These are phyloP conservation scores for Nothophytophthora sp. DNA, from an alignment of 352 stramenopile genomes.

Conservation along the genomic window DNA sequence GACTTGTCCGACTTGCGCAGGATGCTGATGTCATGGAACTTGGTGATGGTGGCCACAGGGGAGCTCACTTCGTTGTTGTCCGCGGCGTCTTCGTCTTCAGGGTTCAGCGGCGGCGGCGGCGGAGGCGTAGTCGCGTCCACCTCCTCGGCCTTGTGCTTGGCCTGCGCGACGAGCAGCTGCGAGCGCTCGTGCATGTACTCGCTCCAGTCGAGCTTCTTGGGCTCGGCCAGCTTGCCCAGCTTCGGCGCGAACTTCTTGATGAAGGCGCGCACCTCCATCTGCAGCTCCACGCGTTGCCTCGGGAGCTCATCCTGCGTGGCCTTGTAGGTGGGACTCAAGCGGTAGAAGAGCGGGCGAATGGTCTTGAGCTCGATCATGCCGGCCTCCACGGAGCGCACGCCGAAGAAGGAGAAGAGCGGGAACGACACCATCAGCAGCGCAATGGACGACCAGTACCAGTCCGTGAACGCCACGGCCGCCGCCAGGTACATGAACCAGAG, in stretches of 20 bases:
- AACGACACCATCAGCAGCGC: conserved; percentile 77
- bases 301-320: conserved; percentile 81
- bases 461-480: conserved; percentile 75
- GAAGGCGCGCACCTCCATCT: conserved; percentile 78
- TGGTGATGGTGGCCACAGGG: conserved; percentile 65
- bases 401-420: conserved; percentile 89
- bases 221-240: conserved; percentile 68
- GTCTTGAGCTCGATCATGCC: conserved; percentile 90
- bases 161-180: conserved; percentile 30
- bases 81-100: conserved; percentile 21
- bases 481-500: conserved; percentile 90
- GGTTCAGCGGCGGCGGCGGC: conserved; percentile 13
- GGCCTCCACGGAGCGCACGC: conserved; percentile 83
- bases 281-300: conserved; percentile 55
- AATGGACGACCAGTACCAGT: conserved; percentile 89
- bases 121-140: not conserved
- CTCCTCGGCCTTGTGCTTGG: conserved; percentile 26
- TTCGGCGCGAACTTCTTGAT: conserved; percentile 69
- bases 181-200: conserved; percentile 82
- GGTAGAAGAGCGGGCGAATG: conserved; percentile 80
- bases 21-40: conserved; percentile 81
- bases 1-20: conserved; percentile 76
- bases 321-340: conserved; percentile 76
- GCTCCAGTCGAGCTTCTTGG: conserved; percentile 79
- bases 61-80: conserved; percentile 21